Conservation (phyloP, 495 filamentous ascomycete genomes). For the Aspergillus hancockii region DNA sequence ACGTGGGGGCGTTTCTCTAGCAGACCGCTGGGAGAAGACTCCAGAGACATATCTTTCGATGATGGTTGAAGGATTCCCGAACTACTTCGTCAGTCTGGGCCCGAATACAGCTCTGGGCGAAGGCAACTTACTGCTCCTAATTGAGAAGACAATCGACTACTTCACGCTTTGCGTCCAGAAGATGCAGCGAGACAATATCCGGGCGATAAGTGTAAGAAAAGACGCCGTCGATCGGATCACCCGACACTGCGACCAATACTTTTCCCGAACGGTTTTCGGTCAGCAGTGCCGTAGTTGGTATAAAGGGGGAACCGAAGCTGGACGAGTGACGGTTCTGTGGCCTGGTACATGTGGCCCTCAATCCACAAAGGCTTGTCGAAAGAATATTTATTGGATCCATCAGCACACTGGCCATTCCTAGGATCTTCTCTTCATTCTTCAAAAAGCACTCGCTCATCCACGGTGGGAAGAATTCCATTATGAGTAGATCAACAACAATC, state of each 20-base stretch:
- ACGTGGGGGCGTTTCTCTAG: slow-evolving; percentile 44
- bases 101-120: slow-evolving; percentile 50
- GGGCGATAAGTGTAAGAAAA: slow-evolving; percentile 36
- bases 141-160: slow-evolving; percentile 54
- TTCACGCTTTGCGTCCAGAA: slow-evolving; percentile 51
- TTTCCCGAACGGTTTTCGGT: slow-evolving; percentile 48
- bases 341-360: slow-evolving; percentile 32
- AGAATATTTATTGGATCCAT: neutral
- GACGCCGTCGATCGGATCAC: slow-evolving; percentile 49
- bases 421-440: slow-evolving; percentile 44
- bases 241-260: slow-evolving; percentile 47
- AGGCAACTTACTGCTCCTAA: slow-evolving; percentile 43
- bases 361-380: neutral
- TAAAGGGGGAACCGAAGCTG: slow-evolving; percentile 42
- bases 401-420: slow-evolving; percentile 6
- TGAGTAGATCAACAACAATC: slow-evolving; percentile 39
- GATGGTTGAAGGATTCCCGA: slow-evolving; percentile 64
- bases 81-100: slow-evolving; percentile 59
- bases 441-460: slow-evolving; percentile 34
- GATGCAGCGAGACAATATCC: slow-evolving; percentile 52
- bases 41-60: slow-evolving; percentile 61
- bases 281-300: slow-evolving; percentile 57
- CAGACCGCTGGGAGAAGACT: slow-evolving; percentile 49
- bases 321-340: slow-evolving; percentile 42
- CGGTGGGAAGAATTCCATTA: slow-evolving; percentile 47